Conservation (phyloP, 192 early-diverging fungal genomes). For the Backusella parvicylindrica region DNA sequence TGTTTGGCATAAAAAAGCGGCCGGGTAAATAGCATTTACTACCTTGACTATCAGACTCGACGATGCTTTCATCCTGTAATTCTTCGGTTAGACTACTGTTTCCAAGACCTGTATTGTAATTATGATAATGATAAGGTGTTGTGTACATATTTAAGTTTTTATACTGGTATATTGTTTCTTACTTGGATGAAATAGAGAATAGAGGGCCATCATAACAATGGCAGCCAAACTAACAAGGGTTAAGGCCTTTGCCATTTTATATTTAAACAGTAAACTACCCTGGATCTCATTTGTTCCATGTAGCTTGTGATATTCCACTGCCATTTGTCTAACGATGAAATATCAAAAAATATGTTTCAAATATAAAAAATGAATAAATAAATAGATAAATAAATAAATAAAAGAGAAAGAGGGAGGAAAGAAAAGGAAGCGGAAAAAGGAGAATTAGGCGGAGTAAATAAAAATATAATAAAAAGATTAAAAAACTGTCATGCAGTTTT, state of each 20-base stretch:
- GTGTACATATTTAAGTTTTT: background rate
- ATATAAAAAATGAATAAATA: background rate
- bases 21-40: slow-evolving; percentile 18
- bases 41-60: background rate
- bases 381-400: background rate
- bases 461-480: background rate
- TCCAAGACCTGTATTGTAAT: background rate
- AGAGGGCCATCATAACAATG: slow-evolving; percentile 22
- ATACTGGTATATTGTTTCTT: background rate
- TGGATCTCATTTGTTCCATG: background rate
- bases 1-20: slow-evolving; percentile 10
- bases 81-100: background rate
- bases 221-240: slow-evolving; percentile 27
- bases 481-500: slow-evolving; percentile 1
- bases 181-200: slow-evolving; percentile 27
- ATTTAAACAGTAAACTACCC: slow-evolving; percentile 20
- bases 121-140: background rate
- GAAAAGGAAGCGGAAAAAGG: background rate
- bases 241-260: slow-evolving; percentile 25
- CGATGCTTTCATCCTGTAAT: background rate
- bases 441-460: background rate
- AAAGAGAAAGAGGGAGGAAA: background rate
- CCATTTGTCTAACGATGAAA: background rate
- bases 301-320: slow-evolving; percentile 4
- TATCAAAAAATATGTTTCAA: background rate